Percentiles rank a stretch among this genome's conserved stretches.
These are phyloP conservation scores for Fomitopsis schrenkii DNA, from an alignment of 1,284 basidiomycete species.

Conservation along the genomic window DNA sequence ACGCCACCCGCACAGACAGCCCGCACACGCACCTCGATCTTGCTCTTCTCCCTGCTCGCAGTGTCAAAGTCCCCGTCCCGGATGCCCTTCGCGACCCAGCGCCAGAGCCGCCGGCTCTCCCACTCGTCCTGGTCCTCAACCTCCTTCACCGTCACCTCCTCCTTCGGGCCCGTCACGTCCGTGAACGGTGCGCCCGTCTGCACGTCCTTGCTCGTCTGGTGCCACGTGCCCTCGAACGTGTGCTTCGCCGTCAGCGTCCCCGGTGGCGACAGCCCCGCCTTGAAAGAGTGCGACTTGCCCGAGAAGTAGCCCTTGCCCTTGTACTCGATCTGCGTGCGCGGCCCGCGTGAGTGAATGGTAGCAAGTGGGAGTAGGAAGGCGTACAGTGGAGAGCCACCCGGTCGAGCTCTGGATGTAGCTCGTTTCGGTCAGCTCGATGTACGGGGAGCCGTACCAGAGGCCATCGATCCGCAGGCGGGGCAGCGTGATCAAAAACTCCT, in stretches of 20 bases:
- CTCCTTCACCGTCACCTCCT: conserved; percentile 67
- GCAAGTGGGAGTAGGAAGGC: background rate
- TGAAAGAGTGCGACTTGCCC: conserved; percentile 92
- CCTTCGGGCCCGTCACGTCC: conserved; percentile 59
- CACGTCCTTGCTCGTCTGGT: conserved; percentile 59
- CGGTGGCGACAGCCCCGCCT: conserved; percentile 64
- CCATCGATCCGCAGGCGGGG: conserved; percentile 60
- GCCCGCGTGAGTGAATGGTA: background rate
- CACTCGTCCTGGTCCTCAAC: conserved; percentile 70
- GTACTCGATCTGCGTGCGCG: conserved; percentile 69
- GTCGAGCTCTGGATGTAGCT: conserved; percentile 83
- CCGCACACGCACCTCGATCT: conserved; percentile 72
- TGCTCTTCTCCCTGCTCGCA: conserved; percentile 87
- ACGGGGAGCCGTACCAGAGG: conserved; percentile 65
- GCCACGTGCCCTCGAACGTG: conserved; percentile 88
- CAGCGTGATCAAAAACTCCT: conserved; percentile 89
- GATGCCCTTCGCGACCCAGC: conserved; percentile 87
- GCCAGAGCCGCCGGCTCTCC: conserved; percentile 89
- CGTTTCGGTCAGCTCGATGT: conserved; percentile 86
- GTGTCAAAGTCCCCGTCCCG: conserved; percentile 86
- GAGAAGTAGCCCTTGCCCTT: conserved; percentile 95
- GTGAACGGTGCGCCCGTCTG: conserved; percentile 54
- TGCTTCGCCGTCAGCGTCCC: conserved; percentile 38
- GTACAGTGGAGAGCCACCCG: conserved; percentile 62
- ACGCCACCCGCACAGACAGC: background rate